Conservation (phyloP, 164 flowering plant species). For the Chimonanthus praecox region DNA sequence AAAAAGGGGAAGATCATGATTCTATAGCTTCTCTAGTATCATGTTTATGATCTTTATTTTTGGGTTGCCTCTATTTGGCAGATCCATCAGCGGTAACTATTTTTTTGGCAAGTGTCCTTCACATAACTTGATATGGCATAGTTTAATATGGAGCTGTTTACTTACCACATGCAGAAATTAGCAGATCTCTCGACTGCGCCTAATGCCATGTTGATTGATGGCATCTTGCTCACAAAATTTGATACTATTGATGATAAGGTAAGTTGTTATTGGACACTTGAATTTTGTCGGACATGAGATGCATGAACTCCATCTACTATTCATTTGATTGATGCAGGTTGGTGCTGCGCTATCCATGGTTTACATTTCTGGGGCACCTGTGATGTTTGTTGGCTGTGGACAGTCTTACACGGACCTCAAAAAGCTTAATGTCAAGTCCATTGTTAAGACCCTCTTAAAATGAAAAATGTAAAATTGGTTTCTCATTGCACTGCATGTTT, state of each 20-base stretch:
- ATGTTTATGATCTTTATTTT: too few species aligned
- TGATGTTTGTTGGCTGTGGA: slow-evolving; percentile 98
- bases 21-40: too few species aligned
- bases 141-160: not conserved
- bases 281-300: too few species aligned
- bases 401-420: slow-evolving; percentile 91
- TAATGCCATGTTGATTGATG: slow-evolving; percentile 78
- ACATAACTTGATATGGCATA: not conserved
- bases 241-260: slow-evolving; percentile 99
- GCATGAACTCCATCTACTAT: not conserved
- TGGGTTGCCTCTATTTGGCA: too few species aligned
- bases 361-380: slow-evolving; percentile 93
- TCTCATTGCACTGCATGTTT: not conserved
- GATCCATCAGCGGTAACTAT: too few species aligned
- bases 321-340: slow-evolving; percentile 40
- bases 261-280: not conserved
- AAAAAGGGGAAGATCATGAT: too few species aligned
- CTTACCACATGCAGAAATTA: slow-evolving; percentile 53
- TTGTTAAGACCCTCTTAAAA: slow-evolving; percentile 85
- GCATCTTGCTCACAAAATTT: slow-evolving; percentile 92
- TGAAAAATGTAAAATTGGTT: slow-evolving; percentile 20
- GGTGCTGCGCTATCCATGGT: slow-evolving; percentile 99
- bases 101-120: not conserved
- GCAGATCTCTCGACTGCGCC: slow-evolving; percentile 76
- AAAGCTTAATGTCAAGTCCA: slow-evolving; percentile 84